Base-by-base conservation (phyloP, 75 land plant species). In the Pseudotsuga menziesii region DNA sequence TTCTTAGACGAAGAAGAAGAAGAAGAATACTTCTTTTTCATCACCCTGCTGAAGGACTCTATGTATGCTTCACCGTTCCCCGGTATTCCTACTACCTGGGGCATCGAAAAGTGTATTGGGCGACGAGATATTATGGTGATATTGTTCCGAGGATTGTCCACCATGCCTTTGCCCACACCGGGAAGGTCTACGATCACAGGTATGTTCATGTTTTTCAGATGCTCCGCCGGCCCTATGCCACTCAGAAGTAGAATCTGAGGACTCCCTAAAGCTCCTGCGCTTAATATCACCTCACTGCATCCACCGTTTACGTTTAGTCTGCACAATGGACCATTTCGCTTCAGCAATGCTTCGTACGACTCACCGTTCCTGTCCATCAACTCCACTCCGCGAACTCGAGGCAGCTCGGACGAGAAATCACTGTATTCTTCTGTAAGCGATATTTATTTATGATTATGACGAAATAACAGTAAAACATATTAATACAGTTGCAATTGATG, bases 171-270 rank as follows among this genome's bases (percentile, higher is more conserved):
- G 13, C 98, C 98, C 23, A 95, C 93, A 12, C 76, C 79, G 0
- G 89, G 79, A 44, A 84, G 79, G 58, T 89, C 82, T 58, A 86
- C 4, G 3, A 95, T 67, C 27, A 85, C 83, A 1, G 60, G 56
- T 48, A 95, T 93, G 35, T 75, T 72, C 19, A 82, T 57, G 0
- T 52, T 12, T 58, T 27, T 19, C 13, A 95, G 89, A 15, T 87
- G 82, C 7, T 76, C 74, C 13, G 80, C 78, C 1, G 91, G 91
- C 14, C 98, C 98, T 19, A 95, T 76, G 23, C 96, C 96, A 36
- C 96, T 95, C 72, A 95, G 83, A 91, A 95, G 86, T 39, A 95
- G 57, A 57, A 95, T 61, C 55, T 95, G 98, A 4, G 96, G 90
- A 72, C 88, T 89, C 12, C 96, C 96, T 11, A 95, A 11, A 27